Evolutionary conservation across 305 asterid genomes (phyloP).

Genomic region (Lippia alba): DNA sequence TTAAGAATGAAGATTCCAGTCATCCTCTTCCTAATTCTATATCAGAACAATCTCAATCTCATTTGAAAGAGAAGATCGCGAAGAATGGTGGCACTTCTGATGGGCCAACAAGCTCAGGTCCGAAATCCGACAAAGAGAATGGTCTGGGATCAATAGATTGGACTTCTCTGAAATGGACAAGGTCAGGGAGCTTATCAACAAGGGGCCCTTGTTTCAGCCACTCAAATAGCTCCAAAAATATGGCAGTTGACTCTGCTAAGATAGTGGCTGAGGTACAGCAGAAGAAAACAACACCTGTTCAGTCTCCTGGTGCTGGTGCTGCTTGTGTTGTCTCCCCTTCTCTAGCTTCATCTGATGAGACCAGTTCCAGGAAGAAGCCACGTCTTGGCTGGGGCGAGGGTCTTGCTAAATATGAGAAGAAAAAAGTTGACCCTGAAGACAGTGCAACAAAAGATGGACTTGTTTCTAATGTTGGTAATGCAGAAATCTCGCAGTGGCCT

Average conservation of each 20-base stretch:
- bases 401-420: constrained; percentile 94
- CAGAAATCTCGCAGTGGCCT: constrained; percentile 52
- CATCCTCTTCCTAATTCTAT: constrained; percentile 50
- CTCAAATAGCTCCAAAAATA: constrained; percentile 75
- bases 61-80: constrained; percentile 55
- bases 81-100: constrained; percentile 45
- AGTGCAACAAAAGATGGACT: constrained; percentile 49
- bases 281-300: constrained; percentile 54
- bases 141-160: constrained; percentile 67
- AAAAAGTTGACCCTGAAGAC: constrained; percentile 86
- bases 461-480: constrained; percentile 41
- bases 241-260: constrained; percentile 67
- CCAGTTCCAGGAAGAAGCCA: constrained; percentile 85
- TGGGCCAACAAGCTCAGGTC: constrained; percentile 43
- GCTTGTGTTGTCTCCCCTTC: constrained; percentile 54
- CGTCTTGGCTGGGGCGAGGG: constrained; percentile 99
- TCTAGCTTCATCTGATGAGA: constrained; percentile 68
- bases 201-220: constrained; percentile 82
- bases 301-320: constrained; percentile 56
- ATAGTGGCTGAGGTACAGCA: constrained; percentile 59
- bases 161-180: constrained; percentile 83
- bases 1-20: constrained; percentile 38
- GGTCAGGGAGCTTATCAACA: constrained; percentile 83
- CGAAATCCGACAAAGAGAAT: constrained; percentile 66
- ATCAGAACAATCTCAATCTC: constrained; percentile 44